Evolutionary conservation across 2,329 filamentous ascomycete genomes (phyloP), one percentile per base, ranked within the genome.

Genomic region (Diaporthe destruens): DNA sequence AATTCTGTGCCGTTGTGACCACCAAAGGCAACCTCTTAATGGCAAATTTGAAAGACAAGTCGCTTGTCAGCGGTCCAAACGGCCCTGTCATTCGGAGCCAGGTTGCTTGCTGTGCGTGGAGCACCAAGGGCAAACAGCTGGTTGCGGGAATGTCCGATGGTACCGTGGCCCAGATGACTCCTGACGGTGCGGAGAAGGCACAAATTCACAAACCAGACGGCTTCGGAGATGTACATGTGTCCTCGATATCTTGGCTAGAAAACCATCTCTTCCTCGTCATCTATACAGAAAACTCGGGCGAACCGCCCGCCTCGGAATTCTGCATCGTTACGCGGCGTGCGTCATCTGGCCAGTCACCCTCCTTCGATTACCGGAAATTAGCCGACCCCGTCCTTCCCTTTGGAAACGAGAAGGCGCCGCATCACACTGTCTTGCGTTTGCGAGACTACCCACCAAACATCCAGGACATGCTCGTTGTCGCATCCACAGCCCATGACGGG

Each of bases 41-140:
- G 81, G 93, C 94, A 9, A 94, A 98, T 80, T 82, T 99, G 73
- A 91, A 92, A 77, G 88, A 91, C 49, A 87, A 88, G 63, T 86
- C 84, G 53, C 86, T 94, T 56, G 80, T 88, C 11, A 83, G 85
- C 44, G 89, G 89, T 1, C 77, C 86, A 25, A 90, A 90, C 75
- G 94, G 93, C 44, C 85, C 78, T 6, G 84, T 91, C 0, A 85
- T 97, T 75, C 94, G 92, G 78, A 86, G 88, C 36, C 91, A 93
- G 61, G 95, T 97, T 36, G 95, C 92, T 79, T 96, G 93, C 78
- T 88, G 94, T 7, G 92, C 93, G 71, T 99, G 97, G 96, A 99
- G 96, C 81, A 92, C 90, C 74, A 94, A 92, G 80, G 96, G 96
- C 59, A 99, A 98, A 81, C 96, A 98, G 80, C 86, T 99, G 55